Percentiles rank a stretch among this genome's conserved stretches.
These are phyloP conservation scores for Symbiotaphrina buchneri DNA, from an alignment of 495 filamentous ascomycete genomes.

Conservation along the genomic window DNA sequence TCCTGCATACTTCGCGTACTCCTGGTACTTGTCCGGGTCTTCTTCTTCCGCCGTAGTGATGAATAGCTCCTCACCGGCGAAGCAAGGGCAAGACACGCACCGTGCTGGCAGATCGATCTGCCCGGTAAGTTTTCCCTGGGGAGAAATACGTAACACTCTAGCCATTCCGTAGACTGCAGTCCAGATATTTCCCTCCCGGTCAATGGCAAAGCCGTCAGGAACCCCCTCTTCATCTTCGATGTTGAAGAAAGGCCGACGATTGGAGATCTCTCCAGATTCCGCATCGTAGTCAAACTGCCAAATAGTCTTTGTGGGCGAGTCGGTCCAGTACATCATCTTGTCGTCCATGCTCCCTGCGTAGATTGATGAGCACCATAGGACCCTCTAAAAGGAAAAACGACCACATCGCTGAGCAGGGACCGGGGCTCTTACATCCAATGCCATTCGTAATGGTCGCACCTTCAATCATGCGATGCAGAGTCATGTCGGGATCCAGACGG, in stretches of 20 bases:
- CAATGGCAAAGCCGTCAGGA: slow-evolving; percentile 25
- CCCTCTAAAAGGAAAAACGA: too few species aligned
- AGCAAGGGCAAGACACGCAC: slow-evolving; percentile 46
- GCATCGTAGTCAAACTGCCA: slow-evolving; percentile 54
- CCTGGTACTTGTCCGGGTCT: slow-evolving; percentile 22
- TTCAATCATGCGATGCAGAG: slow-evolving; percentile 32
- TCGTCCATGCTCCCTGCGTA: slow-evolving; percentile 26
- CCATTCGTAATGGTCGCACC: slow-evolving; percentile 70
- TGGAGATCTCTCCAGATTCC: slow-evolving; percentile 34
- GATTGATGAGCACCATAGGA: slow-evolving; percentile 1
- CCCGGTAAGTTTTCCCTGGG: slow-evolving; percentile 38
- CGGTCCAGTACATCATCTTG: slow-evolving; percentile 65
- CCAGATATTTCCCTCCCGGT: slow-evolving; percentile 54
- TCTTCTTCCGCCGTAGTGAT: slow-evolving; percentile 49
- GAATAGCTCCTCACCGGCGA: slow-evolving; percentile 53
- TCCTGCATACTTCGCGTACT: slow-evolving; percentile 39
- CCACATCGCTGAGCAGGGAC: neutral
- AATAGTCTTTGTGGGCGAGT: slow-evolving; percentile 52
- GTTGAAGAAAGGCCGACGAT: slow-evolving; percentile 44
- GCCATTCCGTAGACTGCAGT: slow-evolving; percentile 53
- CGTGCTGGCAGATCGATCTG: slow-evolving; percentile 43
- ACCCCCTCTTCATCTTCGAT: slow-evolving; percentile 14
- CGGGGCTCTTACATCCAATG: slow-evolving; percentile 32
- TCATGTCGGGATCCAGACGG: slow-evolving; percentile 36
- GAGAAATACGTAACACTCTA: slow-evolving; percentile 41